Evolutionary conservation across 371 early-diverging fungal species (phyloP).

Genomic region (Lichtheimia ornata): DNA sequence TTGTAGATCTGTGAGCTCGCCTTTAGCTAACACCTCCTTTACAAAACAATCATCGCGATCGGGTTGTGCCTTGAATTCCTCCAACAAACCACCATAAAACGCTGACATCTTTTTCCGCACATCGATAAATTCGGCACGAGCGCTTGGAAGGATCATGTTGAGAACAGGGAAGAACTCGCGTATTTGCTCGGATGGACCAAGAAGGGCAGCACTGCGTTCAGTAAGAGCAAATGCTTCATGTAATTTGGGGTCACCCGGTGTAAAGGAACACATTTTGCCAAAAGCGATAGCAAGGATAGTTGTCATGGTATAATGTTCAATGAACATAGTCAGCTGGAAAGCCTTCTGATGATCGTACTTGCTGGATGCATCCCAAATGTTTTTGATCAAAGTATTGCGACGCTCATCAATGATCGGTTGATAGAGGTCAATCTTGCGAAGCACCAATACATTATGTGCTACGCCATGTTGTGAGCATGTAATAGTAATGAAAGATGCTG

Average conservation of each 20-base stretch:
- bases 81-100: slow-evolving; percentile 35
- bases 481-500: not conserved
- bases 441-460: slow-evolving; percentile 42
- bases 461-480: not conserved
- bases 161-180: slow-evolving; percentile 49
- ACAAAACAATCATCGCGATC: slow-evolving; percentile 39
- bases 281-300: slow-evolving; percentile 41
- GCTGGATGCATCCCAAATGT: slow-evolving; percentile 5
- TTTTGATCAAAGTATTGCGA: slow-evolving; percentile 15
- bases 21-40: slow-evolving; percentile 30
- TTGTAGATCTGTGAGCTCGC: slow-evolving; percentile 36
- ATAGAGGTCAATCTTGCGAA: slow-evolving; percentile 38
- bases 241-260: slow-evolving; percentile 34
- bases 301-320: slow-evolving; percentile 50
- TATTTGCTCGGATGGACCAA: slow-evolving; percentile 42
- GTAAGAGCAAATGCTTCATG: slow-evolving; percentile 44
- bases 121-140: slow-evolving; percentile 12
- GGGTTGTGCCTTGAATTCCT: slow-evolving; percentile 17
- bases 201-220: slow-evolving; percentile 26
- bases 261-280: slow-evolving; percentile 37
- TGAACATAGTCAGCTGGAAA: slow-evolving; percentile 16
- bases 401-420: slow-evolving; percentile 40
- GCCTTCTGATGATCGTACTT: not conserved
- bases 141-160: slow-evolving; percentile 24
- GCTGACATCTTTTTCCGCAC: slow-evolving; percentile 17